Evolutionary conservation across 1,139 yeast species (phyloP), one percentile per base, ranked within the genome.

Genomic region (Saccharomyces hybrid): DNA sequence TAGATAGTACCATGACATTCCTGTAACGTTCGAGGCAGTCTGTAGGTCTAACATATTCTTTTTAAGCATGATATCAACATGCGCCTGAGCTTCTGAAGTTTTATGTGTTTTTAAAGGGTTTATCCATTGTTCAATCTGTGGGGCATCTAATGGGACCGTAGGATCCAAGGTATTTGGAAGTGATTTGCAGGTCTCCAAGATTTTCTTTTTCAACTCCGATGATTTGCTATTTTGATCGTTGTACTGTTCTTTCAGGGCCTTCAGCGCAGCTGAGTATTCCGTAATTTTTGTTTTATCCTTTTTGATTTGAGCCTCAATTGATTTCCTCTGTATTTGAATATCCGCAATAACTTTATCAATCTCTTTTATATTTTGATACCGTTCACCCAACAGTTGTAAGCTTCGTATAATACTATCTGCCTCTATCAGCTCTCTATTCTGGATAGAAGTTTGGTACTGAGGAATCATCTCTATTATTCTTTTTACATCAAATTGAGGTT

Each of bases 1-100:
- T 11, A 93, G 73, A 64, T 88, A 95, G 69, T 91, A 93, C 86
- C 96, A 91, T 0, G 97, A 90, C 1, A 86, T 76, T 0, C 99
- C 99, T 3, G 95, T 80, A 0, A 88, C 80, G 46, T 79, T 74
- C 0, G 97, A 75, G 0, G 96, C 98, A 0, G 81, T 75, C 25
- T 75, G 74, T 55, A 93, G 79, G 58, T 95, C 95, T 49, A 90
- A 72, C 26, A 93, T 72, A 0, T 60, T 51, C 50, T 69, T 68
- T 25, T 55, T 51, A 0, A 55, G 53, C 67, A 70, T 65, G 16
- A 95, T 84, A 2, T 68, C 70, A 53, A 84, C 81, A 65, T 95
- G 99, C 62, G 86, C 90, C 14, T 70, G 66, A 2, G 50, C 50
- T 1, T 66, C 61, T 28, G 67, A 60, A 1, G 75, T 71, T 7